A percentile compares a stretch with the other conserved stretches of the same genome.
Evolutionary conservation across 768 basidiomycete genomes (phyloP).

Genomic region (Mycena metata): DNA sequence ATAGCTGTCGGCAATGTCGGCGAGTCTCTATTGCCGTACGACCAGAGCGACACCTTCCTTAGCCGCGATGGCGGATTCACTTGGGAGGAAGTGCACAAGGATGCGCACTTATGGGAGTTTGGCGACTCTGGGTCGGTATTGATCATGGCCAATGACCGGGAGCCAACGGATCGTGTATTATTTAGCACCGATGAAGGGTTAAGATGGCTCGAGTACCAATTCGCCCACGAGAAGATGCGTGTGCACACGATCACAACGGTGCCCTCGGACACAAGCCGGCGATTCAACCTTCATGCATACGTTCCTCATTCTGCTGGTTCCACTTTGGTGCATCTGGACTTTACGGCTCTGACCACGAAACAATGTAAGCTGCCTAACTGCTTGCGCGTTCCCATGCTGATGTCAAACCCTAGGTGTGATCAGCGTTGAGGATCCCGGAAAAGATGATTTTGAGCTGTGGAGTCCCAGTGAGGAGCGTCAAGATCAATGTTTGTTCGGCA

Average conservation of each 20-base stretch:
- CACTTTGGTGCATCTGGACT: conserved; percentile 90
- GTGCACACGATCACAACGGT: conserved; percentile 89
- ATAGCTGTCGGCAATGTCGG: conserved; percentile 98
- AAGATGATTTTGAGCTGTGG: conserved; percentile 98
- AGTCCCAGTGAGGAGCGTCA: conserved; percentile 88
- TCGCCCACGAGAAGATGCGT: conserved; percentile 78
- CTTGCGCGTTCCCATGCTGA: conserved; percentile 65
- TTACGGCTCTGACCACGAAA: conserved; percentile 77
- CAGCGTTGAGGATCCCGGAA: conserved; percentile 74
- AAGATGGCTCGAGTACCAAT: conserved; percentile 89
- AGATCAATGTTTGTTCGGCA: conserved; percentile 91
- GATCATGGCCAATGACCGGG: conserved; percentile 94
- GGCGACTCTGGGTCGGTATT: conserved; percentile 96
- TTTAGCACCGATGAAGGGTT: conserved; percentile 93
- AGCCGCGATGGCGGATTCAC: conserved; percentile 96
- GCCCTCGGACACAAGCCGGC: conserved; percentile 88
- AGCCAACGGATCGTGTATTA: conserved; percentile 87
- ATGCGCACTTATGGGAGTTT: conserved; percentile 97
- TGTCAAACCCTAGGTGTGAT: conserved; percentile 67
- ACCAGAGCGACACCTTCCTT: conserved; percentile 93
- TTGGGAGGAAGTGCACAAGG: conserved; percentile 98
- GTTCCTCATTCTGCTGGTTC: conserved; percentile 61
- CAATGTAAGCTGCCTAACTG: conserved; percentile 69
- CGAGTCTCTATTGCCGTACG: conserved; percentile 81
- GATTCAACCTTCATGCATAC: conserved; percentile 87